These are phyloP conservation scores for Cubamyces sp. DNA, from an alignment of 768 basidiomycete species.

Conservation along the genomic window DNA sequence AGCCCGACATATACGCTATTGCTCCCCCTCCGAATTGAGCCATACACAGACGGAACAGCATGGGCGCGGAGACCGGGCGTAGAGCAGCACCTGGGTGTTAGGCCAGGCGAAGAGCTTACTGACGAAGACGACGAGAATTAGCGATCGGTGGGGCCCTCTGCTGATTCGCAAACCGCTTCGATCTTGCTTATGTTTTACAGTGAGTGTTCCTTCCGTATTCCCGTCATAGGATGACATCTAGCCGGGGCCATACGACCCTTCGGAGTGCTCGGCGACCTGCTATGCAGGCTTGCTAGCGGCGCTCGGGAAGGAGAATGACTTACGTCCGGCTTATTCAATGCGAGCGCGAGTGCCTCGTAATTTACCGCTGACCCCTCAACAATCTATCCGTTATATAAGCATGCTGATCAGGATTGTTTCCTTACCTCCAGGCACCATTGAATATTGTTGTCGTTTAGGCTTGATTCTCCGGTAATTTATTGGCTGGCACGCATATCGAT, in stretches of 20 bases:
- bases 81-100: slow-evolving; percentile 61
- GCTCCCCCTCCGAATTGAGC: slow-evolving; percentile 76
- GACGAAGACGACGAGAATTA: slow-evolving; percentile 62
- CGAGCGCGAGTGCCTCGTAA: slow-evolving; percentile 9
- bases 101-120: slow-evolving; percentile 85
- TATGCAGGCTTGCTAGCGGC: slow-evolving; percentile 14
- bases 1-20: slow-evolving; percentile 83
- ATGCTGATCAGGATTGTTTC: neutral
- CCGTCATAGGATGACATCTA: slow-evolving; percentile 55
- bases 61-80: slow-evolving; percentile 78
- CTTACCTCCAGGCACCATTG: neutral
- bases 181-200: neutral
- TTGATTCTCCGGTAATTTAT: neutral
- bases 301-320: slow-evolving; percentile 60
- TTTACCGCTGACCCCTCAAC: neutral
- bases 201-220: neutral
- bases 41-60: slow-evolving; percentile 81
- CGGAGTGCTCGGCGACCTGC: slow-evolving; percentile 32
- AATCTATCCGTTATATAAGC: neutral
- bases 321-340: slow-evolving; percentile 53
- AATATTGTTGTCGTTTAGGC: no score
- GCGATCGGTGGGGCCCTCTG: neutral
- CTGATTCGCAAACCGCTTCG: neutral
- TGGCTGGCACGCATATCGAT: neutral
- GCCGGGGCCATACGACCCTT: slow-evolving; percentile 92